These are phyloP conservation scores for Claviceps sorghi DNA, from an alignment of 2,329 filamentous ascomycete genomes.

Conservation along the genomic window DNA sequence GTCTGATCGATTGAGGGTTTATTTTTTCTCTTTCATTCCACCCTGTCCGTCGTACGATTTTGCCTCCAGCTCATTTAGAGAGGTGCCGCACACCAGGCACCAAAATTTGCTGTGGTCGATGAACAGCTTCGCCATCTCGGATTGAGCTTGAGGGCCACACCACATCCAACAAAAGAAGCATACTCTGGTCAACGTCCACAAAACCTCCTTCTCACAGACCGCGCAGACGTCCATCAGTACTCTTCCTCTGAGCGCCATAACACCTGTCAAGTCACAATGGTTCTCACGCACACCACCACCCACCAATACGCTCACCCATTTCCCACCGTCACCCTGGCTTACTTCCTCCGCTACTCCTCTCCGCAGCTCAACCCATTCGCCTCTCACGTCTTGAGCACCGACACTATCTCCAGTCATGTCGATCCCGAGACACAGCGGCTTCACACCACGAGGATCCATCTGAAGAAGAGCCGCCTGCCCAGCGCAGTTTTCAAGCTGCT, in stretches of 20 bases:
- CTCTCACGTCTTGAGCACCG: slow-evolving; percentile 67
- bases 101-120: slow-evolving; percentile 9
- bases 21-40: background rate
- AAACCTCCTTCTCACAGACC: slow-evolving; percentile 4
- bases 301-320: slow-evolving; percentile 70
- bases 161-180: slow-evolving; percentile 1
- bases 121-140: slow-evolving; percentile 11
- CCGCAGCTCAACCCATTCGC: slow-evolving; percentile 62
- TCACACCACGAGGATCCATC: slow-evolving; percentile 63
- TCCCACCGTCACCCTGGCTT: slow-evolving; percentile 73
- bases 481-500: slow-evolving; percentile 61
- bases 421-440: slow-evolving; percentile 61
- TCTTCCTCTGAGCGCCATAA: background rate
- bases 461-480: slow-evolving; percentile 69
- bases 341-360: slow-evolving; percentile 73
- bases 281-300: slow-evolving; percentile 49
- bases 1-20: slow-evolving; percentile 2
- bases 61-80: background rate
- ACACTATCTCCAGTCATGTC: slow-evolving; percentile 62
- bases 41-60: background rate
- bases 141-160: slow-evolving; percentile 10
- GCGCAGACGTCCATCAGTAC: background rate
- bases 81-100: slow-evolving; percentile 4
- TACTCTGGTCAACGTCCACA: background rate
- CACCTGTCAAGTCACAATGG: slow-evolving; percentile 30